A percentile compares a stretch with the other conserved stretches of the same genome.
These are phyloP conservation scores for Cladophialophora bantiana DNA, from an alignment of 2,329 filamentous ascomycete species.

Conservation along the genomic window DNA sequence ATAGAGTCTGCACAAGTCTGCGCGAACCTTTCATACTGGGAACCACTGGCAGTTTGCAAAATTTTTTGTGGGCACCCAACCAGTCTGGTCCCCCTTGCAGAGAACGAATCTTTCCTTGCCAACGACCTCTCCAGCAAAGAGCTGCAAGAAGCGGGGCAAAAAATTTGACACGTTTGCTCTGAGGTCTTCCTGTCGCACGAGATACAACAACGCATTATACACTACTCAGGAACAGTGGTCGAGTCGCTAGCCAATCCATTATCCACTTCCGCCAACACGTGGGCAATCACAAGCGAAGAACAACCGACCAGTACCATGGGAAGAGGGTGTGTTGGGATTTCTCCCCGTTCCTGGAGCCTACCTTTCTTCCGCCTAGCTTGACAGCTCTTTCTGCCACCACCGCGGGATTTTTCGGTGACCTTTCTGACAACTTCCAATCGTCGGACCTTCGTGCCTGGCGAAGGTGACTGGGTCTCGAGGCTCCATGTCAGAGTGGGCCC, in stretches of 20 bases:
- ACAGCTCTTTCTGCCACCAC: conserved; percentile 15
- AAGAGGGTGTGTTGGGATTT: conserved; percentile 32
- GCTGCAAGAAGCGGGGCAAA: background rate
- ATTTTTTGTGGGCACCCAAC: conserved; percentile 19
- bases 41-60: conserved; percentile 16
- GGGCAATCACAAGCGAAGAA: conserved; percentile 33
- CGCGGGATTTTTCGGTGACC: conserved; percentile 31
- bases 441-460: conserved; percentile 34
- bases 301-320: conserved; percentile 18
- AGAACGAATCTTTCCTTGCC: background rate
- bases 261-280: conserved; percentile 31
- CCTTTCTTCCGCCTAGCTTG: conserved; percentile 35
- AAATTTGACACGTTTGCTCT: background rate
- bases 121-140: background rate
- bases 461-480: conserved; percentile 10
- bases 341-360: conserved; percentile 37
- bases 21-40: conserved; percentile 34
- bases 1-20: conserved; percentile 29
- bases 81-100: conserved; percentile 4
- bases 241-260: conserved; percentile 12
- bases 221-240: background rate
- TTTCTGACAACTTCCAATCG: conserved; percentile 34
- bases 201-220: conserved; percentile 5
- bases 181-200: conserved; percentile 12
- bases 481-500: conserved; percentile 14